Evolutionary conservation across 768 basidiomycete genomes (phyloP).

Genomic region (Amanita exitialis): DNA sequence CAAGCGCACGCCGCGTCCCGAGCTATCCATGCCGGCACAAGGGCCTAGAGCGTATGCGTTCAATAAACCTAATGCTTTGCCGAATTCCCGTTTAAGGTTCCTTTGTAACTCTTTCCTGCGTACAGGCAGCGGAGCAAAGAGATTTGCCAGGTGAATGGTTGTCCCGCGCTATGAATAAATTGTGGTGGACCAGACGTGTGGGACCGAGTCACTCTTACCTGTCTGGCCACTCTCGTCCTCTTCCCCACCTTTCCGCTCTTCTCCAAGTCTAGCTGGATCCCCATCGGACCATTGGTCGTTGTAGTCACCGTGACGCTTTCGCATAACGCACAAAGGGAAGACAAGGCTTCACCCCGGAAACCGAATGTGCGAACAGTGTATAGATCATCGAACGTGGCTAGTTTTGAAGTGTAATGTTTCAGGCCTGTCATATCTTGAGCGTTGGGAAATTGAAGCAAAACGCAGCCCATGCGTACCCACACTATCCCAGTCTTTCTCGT

Average conservation of each 20-base stretch:
- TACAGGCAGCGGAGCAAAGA: slow-evolving; percentile 82
- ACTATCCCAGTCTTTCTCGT: slow-evolving; percentile 61
- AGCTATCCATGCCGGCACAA: slow-evolving; percentile 35
- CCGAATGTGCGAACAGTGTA: slow-evolving; percentile 74
- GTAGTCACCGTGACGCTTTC: slow-evolving; percentile 66
- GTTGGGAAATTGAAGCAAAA: not conserved
- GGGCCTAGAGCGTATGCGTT: slow-evolving; percentile 88
- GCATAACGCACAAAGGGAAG: slow-evolving; percentile 81
- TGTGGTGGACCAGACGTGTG: not conserved
- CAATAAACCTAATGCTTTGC: slow-evolving; percentile 72
- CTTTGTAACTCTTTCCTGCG: slow-evolving; percentile 85
- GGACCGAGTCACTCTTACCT: slow-evolving; percentile 33
- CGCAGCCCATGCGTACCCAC: slow-evolving; percentile 46
- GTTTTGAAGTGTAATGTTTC: slow-evolving; percentile 92
- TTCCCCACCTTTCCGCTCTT: slow-evolving; percentile 48
- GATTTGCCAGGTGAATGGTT: slow-evolving; percentile 56
- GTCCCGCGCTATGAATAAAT: slow-evolving; percentile 68
- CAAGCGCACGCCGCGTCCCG: slow-evolving; percentile 63
- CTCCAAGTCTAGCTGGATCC: slow-evolving; percentile 68
- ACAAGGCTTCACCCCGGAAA: slow-evolving; percentile 93
- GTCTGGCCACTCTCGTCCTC: slow-evolving; percentile 59
- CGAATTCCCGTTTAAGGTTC: slow-evolving; percentile 84
- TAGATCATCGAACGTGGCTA: slow-evolving; percentile 67
- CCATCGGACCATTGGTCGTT: slow-evolving; percentile 71
- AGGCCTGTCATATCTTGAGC: slow-evolving; percentile 40